These are phyloP conservation scores for Gyrodon lividus DNA, from an alignment of 768 basidiomycete species.

Conservation along the genomic window DNA sequence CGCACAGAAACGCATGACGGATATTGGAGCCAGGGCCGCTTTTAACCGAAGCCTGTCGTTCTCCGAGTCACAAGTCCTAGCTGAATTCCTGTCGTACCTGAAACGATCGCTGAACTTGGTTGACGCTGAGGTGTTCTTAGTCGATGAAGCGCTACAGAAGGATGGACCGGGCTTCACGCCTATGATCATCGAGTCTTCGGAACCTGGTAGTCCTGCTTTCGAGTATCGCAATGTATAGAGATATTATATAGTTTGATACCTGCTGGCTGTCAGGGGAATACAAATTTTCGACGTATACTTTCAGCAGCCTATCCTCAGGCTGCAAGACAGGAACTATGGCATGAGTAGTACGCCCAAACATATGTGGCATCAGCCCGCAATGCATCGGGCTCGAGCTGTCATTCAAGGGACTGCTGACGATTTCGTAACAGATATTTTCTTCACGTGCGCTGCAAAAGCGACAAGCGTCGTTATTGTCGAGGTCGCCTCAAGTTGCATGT, in stretches of 20 bases:
- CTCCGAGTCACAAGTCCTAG: slow-evolving; percentile 73
- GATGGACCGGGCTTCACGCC: slow-evolving; percentile 58
- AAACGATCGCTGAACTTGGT: slow-evolving; percentile 70
- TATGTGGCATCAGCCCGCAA: no score
- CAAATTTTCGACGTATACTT: not conserved
- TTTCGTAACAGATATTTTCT: no score
- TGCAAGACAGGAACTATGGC: no score
- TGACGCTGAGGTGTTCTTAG: slow-evolving; percentile 68
- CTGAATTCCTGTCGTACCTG: slow-evolving; percentile 74
- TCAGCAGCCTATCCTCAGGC: no score
- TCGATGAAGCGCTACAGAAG: slow-evolving; percentile 62
- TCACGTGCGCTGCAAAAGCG: no score
- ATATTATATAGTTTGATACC: not conserved
- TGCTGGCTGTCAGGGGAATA: not conserved
- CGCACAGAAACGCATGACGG: slow-evolving; percentile 73
- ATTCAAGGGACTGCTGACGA: no score
- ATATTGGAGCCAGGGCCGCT: slow-evolving; percentile 71
- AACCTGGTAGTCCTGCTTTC: slow-evolving; percentile 84
- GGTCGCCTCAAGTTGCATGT: no score
- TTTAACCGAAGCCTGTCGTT: slow-evolving; percentile 84
- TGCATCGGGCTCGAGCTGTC: no score
- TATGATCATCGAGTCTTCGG: slow-evolving; percentile 76
- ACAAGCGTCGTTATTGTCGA: no score
- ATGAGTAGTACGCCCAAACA: no score
- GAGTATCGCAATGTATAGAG: slow-evolving; percentile 76